Percentiles rank a stretch among this genome's conserved stretches.
Evolutionary conservation across 495 filamentous ascomycete genomes (phyloP).

Genomic region (Tuber aestivum): DNA sequence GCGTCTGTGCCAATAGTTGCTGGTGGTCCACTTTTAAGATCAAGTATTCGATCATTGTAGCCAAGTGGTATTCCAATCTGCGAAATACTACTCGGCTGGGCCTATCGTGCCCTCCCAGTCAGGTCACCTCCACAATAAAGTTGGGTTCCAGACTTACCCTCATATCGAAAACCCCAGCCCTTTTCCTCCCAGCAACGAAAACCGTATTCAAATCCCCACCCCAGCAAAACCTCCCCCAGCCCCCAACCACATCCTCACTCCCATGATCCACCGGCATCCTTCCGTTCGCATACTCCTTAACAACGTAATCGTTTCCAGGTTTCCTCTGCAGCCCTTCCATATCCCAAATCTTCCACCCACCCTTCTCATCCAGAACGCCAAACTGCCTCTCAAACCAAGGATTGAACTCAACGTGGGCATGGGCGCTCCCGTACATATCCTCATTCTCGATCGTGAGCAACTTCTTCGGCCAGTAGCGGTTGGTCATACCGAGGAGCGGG

Average conservation of each 20-base stretch:
- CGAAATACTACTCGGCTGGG: background rate
- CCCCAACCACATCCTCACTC: background rate
- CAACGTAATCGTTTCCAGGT: background rate
- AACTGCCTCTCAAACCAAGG: slow-evolving; percentile 62
- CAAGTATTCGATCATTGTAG: slow-evolving; percentile 20
- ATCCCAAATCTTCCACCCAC: slow-evolving; percentile 73
- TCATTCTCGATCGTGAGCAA: slow-evolving; percentile 15
- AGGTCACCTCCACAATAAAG: background rate
- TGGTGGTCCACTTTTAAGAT: slow-evolving; percentile 23
- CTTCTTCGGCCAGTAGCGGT: background rate
- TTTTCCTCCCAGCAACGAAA: slow-evolving; percentile 30
- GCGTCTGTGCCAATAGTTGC: slow-evolving; percentile 8
- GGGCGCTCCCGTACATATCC: slow-evolving; percentile 38
- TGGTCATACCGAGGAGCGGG: slow-evolving; percentile 5
- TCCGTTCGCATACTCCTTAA: slow-evolving; percentile 15
- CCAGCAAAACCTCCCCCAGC: slow-evolving; percentile 37
- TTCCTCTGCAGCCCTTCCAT: slow-evolving; percentile 45
- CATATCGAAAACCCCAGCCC: slow-evolving; percentile 35
- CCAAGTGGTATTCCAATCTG: slow-evolving; percentile 9
- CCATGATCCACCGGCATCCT: slow-evolving; percentile 12
- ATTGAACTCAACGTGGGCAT: slow-evolving; percentile 72
- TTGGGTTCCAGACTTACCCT: slow-evolving; percentile 12
- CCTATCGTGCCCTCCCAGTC: background rate
- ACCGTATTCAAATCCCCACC: slow-evolving; percentile 31
- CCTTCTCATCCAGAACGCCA: slow-evolving; percentile 64